Base-by-base conservation (phyloP, 2,329 filamentous ascomycete species). In the Elsinoe necatrix region DNA sequence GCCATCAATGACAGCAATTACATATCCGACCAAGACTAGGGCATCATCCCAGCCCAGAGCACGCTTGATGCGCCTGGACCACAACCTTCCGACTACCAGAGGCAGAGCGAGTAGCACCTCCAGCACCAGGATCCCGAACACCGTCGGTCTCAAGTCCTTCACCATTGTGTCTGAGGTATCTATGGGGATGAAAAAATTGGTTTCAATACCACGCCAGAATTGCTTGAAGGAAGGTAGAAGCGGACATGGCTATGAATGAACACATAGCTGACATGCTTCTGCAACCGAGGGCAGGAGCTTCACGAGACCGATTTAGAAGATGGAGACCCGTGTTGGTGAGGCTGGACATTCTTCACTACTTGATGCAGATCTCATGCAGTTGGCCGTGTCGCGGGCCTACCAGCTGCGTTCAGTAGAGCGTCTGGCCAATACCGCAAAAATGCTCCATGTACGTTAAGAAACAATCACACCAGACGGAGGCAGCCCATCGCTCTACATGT, bases 281-380 rank as follows among this genome's bases (percentile, higher is more conserved):
- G 20, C 41, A 45, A 45, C 14, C 45, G 25, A 50, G 45, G 25
- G 25, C 45, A 34, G n/a, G 4, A 6, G n/a, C 6, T 6, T 21
- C 39, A 12, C 18, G 45, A 50, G n/a, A 50, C 25, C 14, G 27
- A 50, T 31, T 48, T 29, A 20, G 25, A 50, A 34, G 16, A 50
- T 29, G 45, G 45, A 18, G 45, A 50, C 45, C 45, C 45, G 25
- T 50, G 45, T 50, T 50, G 45, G 45, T 50, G 43, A 50, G 45
- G 45, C 45, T 50, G 14, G 45, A 50, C n/a, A 31, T 50, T 23
- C 21, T 23, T 43, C 16, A 8, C 29, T 34, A 31, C 45, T 12
- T 50, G 7, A 5, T 27, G 45, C 45, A 50, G 45, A 50, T 48
- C 43, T 48, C 43, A 48, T 48, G 43, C 43, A 48, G 43, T 48